Conservation (phyloP, 768 basidiomycete species). For the Myochromella boudieri region DNA sequence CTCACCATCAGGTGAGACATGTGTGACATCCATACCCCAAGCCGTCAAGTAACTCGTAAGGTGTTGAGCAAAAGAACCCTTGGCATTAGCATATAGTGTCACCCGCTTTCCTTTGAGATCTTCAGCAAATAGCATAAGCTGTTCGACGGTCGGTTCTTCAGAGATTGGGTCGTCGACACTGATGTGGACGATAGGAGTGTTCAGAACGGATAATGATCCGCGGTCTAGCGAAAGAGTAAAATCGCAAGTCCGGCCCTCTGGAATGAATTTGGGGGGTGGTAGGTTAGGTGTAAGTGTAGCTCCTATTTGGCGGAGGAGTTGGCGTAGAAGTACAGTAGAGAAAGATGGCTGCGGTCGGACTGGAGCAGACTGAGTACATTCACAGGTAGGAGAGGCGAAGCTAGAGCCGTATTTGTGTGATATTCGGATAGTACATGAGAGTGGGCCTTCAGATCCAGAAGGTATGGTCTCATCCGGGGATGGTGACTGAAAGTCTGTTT, state of each 20-base stretch:
- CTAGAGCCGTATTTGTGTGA: conserved; percentile 42
- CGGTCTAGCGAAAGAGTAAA: conserved; percentile 63
- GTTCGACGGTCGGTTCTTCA: conserved; percentile 76
- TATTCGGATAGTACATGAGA: conserved; percentile 46
- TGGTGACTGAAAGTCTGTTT: conserved; percentile 6
- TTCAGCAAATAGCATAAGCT: conserved; percentile 78
- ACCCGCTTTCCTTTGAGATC: conserved; percentile 82
- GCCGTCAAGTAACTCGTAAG: conserved; percentile 89
- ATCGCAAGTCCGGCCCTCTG: conserved; percentile 60
- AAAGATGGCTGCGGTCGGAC: conserved; percentile 43
- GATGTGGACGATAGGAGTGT: conserved; percentile 39
- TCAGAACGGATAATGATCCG: conserved; percentile 47
- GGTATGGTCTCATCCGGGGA: conserved; percentile 19
- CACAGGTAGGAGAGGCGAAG: conserved; percentile 19
- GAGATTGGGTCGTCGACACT: conserved; percentile 51
- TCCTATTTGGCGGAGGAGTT: conserved; percentile 58
- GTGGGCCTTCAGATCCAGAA: conserved; percentile 31
- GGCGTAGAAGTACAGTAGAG: conserved; percentile 53
- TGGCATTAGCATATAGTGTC: conserved; percentile 81
- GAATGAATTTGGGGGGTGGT: conserved; percentile 39
- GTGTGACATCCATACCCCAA: conserved; percentile 94
- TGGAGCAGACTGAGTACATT: conserved; percentile 24
- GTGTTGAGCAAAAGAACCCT: conserved; percentile 88
- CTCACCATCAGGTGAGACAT: conserved; percentile 63
- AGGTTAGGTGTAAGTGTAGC: conserved; percentile 47